A percentile compares a stretch with the other conserved stretches of the same genome.
phyloP scores from a whole-genome alignment of 495 filamentous ascomycete species.

The Aspergillus affinis region DNA sequence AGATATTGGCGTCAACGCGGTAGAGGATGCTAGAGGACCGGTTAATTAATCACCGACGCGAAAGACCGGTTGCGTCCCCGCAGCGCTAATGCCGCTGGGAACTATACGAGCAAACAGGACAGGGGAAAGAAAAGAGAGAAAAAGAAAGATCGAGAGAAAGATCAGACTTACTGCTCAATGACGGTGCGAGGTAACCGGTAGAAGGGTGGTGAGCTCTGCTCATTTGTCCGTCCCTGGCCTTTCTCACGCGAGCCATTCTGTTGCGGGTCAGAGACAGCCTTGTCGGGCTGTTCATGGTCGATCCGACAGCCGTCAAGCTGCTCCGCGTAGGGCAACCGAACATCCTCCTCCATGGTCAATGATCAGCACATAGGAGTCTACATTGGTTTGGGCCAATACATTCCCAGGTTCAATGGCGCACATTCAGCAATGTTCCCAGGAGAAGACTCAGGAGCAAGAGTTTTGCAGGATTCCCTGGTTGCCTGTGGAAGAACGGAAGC shows the following conservation, averaged over 20 bases:
- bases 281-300: conserved; percentile 14
- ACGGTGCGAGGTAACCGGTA: conserved; percentile 28
- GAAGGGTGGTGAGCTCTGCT: conserved; percentile 21
- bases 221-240: conserved; percentile 2
- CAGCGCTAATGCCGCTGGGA: not conserved
- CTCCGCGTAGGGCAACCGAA: conserved; percentile 18
- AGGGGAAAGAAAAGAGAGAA: conserved; percentile 2
- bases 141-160: not conserved
- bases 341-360: conserved; percentile 31
- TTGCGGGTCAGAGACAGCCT: conserved; percentile 8
- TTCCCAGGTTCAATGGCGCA: conserved; percentile 18
- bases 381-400: conserved; percentile 20
- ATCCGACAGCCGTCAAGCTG: conserved; percentile 13
- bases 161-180: conserved; percentile 29
- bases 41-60: conserved; percentile 14
- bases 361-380: conserved; percentile 15
- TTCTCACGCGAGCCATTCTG: conserved; percentile 7
- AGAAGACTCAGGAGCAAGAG: not conserved
- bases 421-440: conserved; percentile 12
- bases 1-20: conserved; percentile 70
- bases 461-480: conserved; percentile 1
- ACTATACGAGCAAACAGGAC: not conserved
- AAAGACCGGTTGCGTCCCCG: not conserved
- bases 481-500: conserved; percentile 11
- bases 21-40: conserved; percentile 64